Evolutionary conservation across 129 eudicot genomes (phyloP).

Genomic region (Flaveria linearis): DNA sequence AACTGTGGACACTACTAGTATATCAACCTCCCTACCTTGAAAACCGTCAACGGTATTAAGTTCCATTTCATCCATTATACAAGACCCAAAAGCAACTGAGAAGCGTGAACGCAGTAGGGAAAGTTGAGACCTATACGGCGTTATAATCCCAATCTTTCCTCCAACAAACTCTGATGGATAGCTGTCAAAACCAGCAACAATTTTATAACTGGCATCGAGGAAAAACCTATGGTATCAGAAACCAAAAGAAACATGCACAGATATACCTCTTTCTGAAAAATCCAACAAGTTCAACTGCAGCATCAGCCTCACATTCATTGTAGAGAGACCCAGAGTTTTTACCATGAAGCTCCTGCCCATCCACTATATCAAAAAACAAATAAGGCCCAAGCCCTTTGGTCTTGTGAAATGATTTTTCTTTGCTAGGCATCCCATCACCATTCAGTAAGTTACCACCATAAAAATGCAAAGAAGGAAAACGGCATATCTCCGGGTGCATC

Average conservation of each 20-base stretch:
- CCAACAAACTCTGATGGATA: conserved; percentile 71
- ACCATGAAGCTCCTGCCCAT: conserved; percentile 84
- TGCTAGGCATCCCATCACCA: conserved; percentile 62
- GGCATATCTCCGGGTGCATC: conserved; percentile 98
- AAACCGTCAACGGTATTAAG: conserved; percentile 96
- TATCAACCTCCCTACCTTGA: conserved; percentile 98
- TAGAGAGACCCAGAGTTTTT: conserved; percentile 77
- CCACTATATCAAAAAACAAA: conserved; percentile 76
- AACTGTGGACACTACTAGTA: conserved; percentile 88
- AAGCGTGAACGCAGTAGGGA: conserved; percentile 76
- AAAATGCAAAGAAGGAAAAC: conserved; percentile 90
- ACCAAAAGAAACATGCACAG: background rate
- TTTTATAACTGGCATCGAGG: background rate
- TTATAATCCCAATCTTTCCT: conserved; percentile 86
- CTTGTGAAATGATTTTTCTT: conserved; percentile 68
- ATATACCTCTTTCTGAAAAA: conserved; percentile 69
- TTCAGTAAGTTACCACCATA: conserved; percentile 80
- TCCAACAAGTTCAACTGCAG: conserved; percentile 77
- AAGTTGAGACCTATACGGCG: conserved; percentile 85
- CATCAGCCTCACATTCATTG: conserved; percentile 94
- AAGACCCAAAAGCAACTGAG: conserved; percentile 78
- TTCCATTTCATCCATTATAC: conserved; percentile 67
- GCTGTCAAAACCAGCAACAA: conserved; percentile 40
- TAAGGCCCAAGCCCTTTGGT: conserved; percentile 86
- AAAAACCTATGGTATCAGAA: background rate